A percentile compares a stretch with the other conserved stretches of the same genome.
These are phyloP conservation scores for Kalaharituber pfeilii DNA, from an alignment of 2,329 filamentous ascomycete genomes.

Conservation along the genomic window DNA sequence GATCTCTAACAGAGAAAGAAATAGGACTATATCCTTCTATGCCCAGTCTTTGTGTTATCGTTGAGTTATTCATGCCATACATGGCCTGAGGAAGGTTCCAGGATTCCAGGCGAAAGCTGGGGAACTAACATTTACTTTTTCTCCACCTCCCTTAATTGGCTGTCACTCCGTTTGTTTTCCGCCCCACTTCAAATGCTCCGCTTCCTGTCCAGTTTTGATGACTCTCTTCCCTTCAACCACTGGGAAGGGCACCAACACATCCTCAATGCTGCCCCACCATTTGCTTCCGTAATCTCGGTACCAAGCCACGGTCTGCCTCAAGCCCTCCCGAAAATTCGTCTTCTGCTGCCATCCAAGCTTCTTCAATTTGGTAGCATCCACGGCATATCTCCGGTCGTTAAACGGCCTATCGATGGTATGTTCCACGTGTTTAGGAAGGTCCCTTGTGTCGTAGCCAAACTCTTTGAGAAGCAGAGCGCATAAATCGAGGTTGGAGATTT, in stretches of 20 bases:
- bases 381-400: constrained; percentile 56
- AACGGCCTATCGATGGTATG: constrained; percentile 64
- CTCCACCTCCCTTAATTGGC: no score
- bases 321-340: constrained; percentile 45
- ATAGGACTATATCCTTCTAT: no score
- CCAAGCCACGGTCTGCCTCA: constrained; percentile 50
- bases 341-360: constrained; percentile 53
- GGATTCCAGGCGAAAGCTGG: no score
- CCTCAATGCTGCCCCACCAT: constrained; percentile 57
- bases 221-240: constrained; percentile 32
- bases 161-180: no score
- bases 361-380: constrained; percentile 50
- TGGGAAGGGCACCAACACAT: constrained; percentile 47
- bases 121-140: no score
- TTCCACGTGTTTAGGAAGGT: constrained; percentile 48
- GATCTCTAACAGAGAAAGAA: no score
- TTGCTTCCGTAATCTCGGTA: constrained; percentile 46
- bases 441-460: constrained; percentile 40
- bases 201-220: not conserved
- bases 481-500: constrained; percentile 56
- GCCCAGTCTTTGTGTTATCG: no score
- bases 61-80: no score
- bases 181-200: no score
- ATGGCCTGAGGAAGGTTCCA: no score
- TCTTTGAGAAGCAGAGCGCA: constrained; percentile 47